phyloP scores from a whole-genome alignment of 257 asterid genomes.

The Paulownia fortunei region DNA sequence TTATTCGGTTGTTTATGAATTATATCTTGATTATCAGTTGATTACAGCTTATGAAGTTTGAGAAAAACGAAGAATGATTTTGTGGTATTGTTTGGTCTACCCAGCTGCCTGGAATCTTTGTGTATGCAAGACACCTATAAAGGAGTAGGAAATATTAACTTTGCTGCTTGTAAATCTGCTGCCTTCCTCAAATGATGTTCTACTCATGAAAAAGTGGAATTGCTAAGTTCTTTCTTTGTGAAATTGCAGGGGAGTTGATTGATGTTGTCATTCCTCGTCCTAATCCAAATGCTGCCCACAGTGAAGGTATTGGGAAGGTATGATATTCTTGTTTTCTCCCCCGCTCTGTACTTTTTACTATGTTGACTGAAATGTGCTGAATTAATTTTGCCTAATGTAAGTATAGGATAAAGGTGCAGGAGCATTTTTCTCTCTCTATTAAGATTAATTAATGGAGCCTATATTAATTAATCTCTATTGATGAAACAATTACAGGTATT shows the following conservation, averaged over 20 bases:
- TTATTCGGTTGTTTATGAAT: not conserved
- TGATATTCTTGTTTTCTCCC: not conserved
- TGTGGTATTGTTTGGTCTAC: not conserved
- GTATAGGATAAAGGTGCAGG: not conserved
- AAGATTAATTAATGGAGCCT: not conserved
- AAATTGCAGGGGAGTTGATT: constrained; percentile 65
- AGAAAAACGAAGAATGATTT: not conserved
- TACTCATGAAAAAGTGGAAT: constrained; percentile 13
- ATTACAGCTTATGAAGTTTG: not conserved
- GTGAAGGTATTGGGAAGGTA: constrained; percentile 69
- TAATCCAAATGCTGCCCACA: constrained; percentile 34
- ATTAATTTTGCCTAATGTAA: not conserved
- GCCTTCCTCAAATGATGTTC: not conserved
- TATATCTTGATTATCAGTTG: not conserved
- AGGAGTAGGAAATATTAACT: not conserved
- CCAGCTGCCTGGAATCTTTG: not conserved
- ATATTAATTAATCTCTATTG: not conserved
- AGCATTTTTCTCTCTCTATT: not conserved
- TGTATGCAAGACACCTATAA: not conserved
- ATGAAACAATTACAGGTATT: constrained; percentile 53
- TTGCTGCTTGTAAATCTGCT: constrained; percentile 15
- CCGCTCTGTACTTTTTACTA: not conserved
- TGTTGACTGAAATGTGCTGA: not conserved
- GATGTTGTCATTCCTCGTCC: constrained; percentile 73
- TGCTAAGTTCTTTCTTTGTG: not conserved